Percentiles rank a stretch among this genome's conserved stretches.
Conservation (phyloP, 2,329 filamentous ascomycete species). For the Metarhizium sp. region DNA sequence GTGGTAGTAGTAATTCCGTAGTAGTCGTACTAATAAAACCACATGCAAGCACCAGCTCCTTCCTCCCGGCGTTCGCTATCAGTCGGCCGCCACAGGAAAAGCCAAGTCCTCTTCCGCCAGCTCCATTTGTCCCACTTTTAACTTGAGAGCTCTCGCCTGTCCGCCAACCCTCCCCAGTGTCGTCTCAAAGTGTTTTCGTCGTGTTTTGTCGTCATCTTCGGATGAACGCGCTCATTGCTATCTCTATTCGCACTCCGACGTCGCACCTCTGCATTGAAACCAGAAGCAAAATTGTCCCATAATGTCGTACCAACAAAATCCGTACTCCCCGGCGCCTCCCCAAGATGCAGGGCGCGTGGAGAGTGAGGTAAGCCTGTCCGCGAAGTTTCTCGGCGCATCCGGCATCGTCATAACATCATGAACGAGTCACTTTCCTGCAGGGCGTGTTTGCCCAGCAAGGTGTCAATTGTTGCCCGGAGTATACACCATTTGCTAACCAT, state of each 20-base stretch:
- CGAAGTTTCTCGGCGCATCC: neutral
- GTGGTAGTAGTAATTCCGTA: too few relatives aligned
- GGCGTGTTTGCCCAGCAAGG: conserved; percentile 7
- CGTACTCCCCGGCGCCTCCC: conserved; percentile 12
- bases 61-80: neutral
- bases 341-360: conserved; percentile 10
- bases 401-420: neutral
- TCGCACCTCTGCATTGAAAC: neutral
- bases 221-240: neutral
- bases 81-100: neutral
- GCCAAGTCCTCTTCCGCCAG: neutral
- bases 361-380: conserved; percentile 10
- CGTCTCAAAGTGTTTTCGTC: neutral
- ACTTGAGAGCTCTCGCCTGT: neutral
- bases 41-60: neutral
- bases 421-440: neutral
- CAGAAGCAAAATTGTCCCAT: neutral
- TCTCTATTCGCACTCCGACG: neutral
- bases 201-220: neutral
- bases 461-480: neutral
- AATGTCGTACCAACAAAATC: conserved; percentile 17
- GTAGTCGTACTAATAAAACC: neutral
- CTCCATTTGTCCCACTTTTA: neutral
- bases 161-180: neutral
- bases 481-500: neutral